These are phyloP conservation scores for Begonia loranthoides DNA, from an alignment of 306 rosid genomes.

Conservation along the genomic window DNA sequence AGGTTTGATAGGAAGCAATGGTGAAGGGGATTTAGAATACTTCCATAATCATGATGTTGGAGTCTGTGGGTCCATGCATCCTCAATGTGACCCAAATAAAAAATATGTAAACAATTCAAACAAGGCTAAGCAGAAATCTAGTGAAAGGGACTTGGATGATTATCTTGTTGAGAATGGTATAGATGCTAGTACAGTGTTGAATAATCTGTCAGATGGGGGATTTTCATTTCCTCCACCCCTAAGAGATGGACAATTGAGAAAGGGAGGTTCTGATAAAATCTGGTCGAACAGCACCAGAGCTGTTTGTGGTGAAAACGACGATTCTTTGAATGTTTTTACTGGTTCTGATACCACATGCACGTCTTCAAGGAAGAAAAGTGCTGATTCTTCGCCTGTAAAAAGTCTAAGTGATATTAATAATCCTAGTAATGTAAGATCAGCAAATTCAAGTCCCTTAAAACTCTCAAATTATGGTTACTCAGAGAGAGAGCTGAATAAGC, in stretches of 20 bases:
- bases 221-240: conserved; percentile 77
- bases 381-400: conserved; percentile 66
- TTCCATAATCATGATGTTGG: conserved; percentile 51
- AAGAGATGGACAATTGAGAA: conserved; percentile 43
- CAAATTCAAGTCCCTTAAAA: conserved; percentile 61
- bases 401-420: conserved; percentile 64
- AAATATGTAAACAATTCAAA: conserved; percentile 29
- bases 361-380: conserved; percentile 59
- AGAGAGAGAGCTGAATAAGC: conserved; percentile 52
- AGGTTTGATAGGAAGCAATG: conserved; percentile 74
- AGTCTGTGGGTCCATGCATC: conserved; percentile 33
- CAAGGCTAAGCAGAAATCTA: conserved; percentile 38
- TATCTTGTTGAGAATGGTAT: conserved; percentile 42
- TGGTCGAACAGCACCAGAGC: conserved; percentile 46
- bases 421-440: conserved; percentile 41
- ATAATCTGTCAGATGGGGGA: conserved; percentile 37
- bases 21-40: conserved; percentile 78
- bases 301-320: conserved; percentile 39
- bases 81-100: conserved; percentile 23
- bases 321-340: conserved; percentile 34
- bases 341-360: conserved; percentile 48
- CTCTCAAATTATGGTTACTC: conserved; percentile 71
- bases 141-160: conserved; percentile 37
- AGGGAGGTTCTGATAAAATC: conserved; percentile 44
- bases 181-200: conserved; percentile 28